These are phyloP conservation scores for Fusarium oligoseptatum DNA, from an alignment of 2,329 filamentous ascomycete species.

Conservation along the genomic window DNA sequence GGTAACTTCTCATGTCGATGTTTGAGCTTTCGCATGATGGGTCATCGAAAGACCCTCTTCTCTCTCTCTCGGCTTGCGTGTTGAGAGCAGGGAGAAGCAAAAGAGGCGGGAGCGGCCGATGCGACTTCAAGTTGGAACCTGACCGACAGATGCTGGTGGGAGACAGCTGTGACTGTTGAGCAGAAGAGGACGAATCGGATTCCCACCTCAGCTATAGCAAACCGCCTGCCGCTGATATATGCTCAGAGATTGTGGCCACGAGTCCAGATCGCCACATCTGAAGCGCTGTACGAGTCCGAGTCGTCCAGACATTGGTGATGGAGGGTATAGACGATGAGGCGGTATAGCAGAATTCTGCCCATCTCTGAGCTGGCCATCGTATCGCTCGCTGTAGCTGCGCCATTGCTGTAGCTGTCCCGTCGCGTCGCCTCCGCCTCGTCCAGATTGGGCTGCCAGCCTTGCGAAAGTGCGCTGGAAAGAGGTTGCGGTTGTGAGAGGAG, in stretches of 20 bases:
- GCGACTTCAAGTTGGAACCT: slow-evolving; percentile 22
- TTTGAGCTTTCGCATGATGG: slow-evolving; percentile 22
- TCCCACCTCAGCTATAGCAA: slow-evolving; percentile 20
- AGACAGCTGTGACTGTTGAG: slow-evolving; percentile 23
- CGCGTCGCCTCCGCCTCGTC: slow-evolving; percentile 21
- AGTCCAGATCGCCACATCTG: slow-evolving; percentile 16
- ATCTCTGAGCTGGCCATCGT: slow-evolving; percentile 12
- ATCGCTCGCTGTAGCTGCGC: background rate
- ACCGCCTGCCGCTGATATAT: slow-evolving; percentile 34
- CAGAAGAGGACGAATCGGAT: slow-evolving; percentile 26
- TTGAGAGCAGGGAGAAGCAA: slow-evolving; percentile 37
- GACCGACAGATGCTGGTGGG: slow-evolving; percentile 11
- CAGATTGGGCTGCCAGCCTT: slow-evolving; percentile 6
- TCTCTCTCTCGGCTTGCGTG: slow-evolving; percentile 20
- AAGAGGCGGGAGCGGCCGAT: slow-evolving; percentile 27
- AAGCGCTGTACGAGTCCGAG: background rate
- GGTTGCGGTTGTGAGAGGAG: slow-evolving; percentile 27
- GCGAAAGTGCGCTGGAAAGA: slow-evolving; percentile 24
- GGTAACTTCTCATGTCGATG: slow-evolving; percentile 12
- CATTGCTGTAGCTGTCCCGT: background rate
- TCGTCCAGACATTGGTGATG: slow-evolving; percentile 17
- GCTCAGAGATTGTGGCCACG: slow-evolving; percentile 14
- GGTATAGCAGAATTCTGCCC: slow-evolving; percentile 12
- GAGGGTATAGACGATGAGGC: slow-evolving; percentile 37
- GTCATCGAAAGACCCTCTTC: slow-evolving; percentile 17